A percentile compares a stretch with the other conserved stretches of the same genome.
These are phyloP conservation scores for Puccinia brachypodii DNA, from an alignment of 1,284 basidiomycete species.

Conservation along the genomic window DNA sequence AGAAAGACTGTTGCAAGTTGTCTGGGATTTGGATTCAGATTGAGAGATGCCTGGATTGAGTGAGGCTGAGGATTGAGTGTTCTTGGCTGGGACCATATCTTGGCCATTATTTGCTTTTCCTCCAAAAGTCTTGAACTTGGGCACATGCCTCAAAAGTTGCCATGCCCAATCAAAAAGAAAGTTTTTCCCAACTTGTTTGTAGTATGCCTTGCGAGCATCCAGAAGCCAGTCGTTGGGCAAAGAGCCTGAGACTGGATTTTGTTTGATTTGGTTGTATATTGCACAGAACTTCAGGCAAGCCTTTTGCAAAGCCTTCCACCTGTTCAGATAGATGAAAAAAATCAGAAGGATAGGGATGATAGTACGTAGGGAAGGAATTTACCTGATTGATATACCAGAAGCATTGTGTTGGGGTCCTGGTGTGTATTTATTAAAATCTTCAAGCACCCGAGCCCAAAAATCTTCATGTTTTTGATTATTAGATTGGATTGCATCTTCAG, in stretches of 20 bases:
- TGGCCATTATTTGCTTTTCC: background rate
- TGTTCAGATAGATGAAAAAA: background rate
- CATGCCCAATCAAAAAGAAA: background rate
- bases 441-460: background rate
- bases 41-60: background rate
- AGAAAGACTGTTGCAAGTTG: too few relatives aligned
- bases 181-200: background rate
- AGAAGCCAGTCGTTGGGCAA: background rate
- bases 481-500: background rate
- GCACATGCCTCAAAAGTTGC: background rate
- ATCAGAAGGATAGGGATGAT: too few relatives aligned
- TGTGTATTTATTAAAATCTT: background rate
- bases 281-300: background rate
- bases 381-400: background rate
- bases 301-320: background rate
- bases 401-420: background rate
- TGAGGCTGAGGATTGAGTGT: background rate
- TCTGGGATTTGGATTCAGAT: background rate
- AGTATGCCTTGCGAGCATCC: background rate
- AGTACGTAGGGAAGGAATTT: background rate
- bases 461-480: background rate
- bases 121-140: background rate
- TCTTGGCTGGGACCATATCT: background rate
- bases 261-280: background rate
- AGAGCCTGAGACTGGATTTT: background rate